Evolutionary conservation across 139 green algal species (phyloP), one percentile per base, ranked within the genome.

Genomic region (Protoeuglena noctilucae): DNA sequence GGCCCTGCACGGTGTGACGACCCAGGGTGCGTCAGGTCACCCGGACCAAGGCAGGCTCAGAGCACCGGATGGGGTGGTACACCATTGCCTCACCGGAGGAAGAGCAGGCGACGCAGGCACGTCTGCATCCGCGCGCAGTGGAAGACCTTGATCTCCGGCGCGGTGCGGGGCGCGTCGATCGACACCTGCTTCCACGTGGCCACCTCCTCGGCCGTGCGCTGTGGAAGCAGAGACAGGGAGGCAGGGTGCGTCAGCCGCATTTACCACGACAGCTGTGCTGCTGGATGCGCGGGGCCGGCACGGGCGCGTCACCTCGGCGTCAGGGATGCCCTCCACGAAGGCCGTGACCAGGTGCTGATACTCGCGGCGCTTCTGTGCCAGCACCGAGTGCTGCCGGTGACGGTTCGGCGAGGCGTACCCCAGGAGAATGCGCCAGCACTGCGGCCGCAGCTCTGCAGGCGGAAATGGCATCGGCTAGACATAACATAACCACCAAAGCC

Each of bases 81-180:
- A n/a, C n/a, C n/a, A n/a, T n/a, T n/a, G n/a, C n/a, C n/a, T n/a
- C 83, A 85, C 85, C 86, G 92, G 56, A 97, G 89, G 78, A 93
- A 96, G 14, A 97, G 71, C 53, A 96, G 77, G 7, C 87, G 73
- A 61, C 85, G 70, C 61, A 97, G 68, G 29, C 65, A 75, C 41
- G 81, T 82, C 61, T 96, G 89, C 3, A 97, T 69, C 18, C 58
- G 26, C 3, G 72, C 48, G 31, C 84, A 60, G 50, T 89, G 77
- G 60, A 97, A 93, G 64, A 97, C 90, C 2, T 78, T 62, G 19
- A 93, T 82, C 0, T 63, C 74, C 21, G 89, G 87, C 0, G 89
- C 87, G 1, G 89, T 97, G 39, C 89, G 72, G 3, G 88, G 88
- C 26, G 88, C 87, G 61, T 96, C 88, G 53, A 96, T 81, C 1